A percentile compares a stretch with the other conserved stretches of the same genome.
Evolutionary conservation across 805 yeast genomes (phyloP).

Genomic region (Candida namnaoensis): DNA sequence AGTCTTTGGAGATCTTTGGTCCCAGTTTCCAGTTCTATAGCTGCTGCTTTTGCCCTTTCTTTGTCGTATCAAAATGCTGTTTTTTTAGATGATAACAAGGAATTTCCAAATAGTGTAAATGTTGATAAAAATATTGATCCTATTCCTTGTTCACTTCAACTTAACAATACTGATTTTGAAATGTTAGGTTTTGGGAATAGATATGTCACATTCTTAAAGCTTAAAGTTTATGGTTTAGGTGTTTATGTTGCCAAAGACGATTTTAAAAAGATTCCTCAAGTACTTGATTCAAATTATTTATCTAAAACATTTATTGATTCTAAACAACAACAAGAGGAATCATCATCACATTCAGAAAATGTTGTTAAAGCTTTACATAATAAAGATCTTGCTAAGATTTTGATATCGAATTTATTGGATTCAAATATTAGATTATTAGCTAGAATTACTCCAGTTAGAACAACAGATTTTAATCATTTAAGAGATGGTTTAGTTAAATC

Average conservation of each 20-base stretch:
- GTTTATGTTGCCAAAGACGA: constrained; percentile 67
- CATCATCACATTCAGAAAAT: constrained; percentile 29
- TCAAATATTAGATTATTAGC: constrained; percentile 56
- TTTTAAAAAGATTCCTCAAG: constrained; percentile 25
- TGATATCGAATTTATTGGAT: constrained; percentile 50
- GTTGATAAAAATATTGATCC: constrained; percentile 46
- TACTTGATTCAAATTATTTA: constrained; percentile 34
- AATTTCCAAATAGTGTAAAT: constrained; percentile 22
- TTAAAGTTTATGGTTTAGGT: constrained; percentile 86
- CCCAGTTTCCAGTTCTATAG: too few relatives aligned
- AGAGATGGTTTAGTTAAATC: constrained; percentile 86
- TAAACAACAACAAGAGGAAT: constrained; percentile 5
- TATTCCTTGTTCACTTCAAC: constrained; percentile 14
- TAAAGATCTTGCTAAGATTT: constrained; percentile 37
- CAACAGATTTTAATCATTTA: constrained; percentile 85
- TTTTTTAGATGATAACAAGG: not conserved
- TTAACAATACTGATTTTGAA: constrained; percentile 30
- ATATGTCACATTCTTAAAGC: constrained; percentile 69
- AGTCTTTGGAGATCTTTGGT: too few relatives aligned
- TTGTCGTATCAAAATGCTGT: too few relatives aligned
- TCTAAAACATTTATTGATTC: constrained; percentile 26
- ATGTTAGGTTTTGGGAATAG: constrained; percentile 78
- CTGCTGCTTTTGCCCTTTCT: too few relatives aligned
- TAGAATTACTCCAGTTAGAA: constrained; percentile 78
- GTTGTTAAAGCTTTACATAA: constrained; percentile 38